phyloP scores from a whole-genome alignment of 768 basidiomycete genomes.

The Zangia roseola region DNA sequence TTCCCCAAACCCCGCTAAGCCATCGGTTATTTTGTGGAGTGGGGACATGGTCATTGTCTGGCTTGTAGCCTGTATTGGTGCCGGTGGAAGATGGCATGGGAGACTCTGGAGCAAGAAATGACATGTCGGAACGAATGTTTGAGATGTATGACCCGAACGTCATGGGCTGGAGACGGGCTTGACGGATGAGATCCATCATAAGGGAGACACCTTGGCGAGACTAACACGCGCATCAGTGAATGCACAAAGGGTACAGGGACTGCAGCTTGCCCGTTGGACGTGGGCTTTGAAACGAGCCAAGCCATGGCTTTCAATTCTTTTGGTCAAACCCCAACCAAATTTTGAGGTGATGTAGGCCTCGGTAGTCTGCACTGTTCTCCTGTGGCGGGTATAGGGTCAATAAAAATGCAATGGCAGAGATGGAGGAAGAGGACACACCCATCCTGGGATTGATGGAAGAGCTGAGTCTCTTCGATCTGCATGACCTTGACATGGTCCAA shows the following conservation, averaged over 20 bases:
- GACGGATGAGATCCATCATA: constrained; percentile 74
- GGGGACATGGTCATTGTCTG: constrained; percentile 13
- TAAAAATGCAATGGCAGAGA: neutral
- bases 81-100: constrained; percentile 13
- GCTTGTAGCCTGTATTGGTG: constrained; percentile 13
- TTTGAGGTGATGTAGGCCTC: constrained; percentile 86
- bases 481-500: constrained; percentile 93
- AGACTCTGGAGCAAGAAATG: constrained; percentile 24
- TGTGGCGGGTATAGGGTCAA: constrained; percentile 27
- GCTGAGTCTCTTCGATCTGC: constrained; percentile 84
- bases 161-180: constrained; percentile 64
- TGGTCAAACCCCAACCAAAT: constrained; percentile 89
- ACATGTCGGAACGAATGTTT: constrained; percentile 33
- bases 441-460: constrained; percentile 63
- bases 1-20: constrained; percentile 28
- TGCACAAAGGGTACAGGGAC: neutral
- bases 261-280: constrained; percentile 68
- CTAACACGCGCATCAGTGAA: constrained; percentile 36
- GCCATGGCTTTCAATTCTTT: constrained; percentile 83
- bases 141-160: constrained; percentile 39
- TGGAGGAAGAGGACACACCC: constrained; percentile 51
- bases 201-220: constrained; percentile 87
- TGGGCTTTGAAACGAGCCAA: constrained; percentile 84
- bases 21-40: constrained; percentile 20
- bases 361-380: constrained; percentile 81